Evolutionary conservation across 495 filamentous ascomycete genomes (phyloP).

Genomic region (Penicillium ucsense): DNA sequence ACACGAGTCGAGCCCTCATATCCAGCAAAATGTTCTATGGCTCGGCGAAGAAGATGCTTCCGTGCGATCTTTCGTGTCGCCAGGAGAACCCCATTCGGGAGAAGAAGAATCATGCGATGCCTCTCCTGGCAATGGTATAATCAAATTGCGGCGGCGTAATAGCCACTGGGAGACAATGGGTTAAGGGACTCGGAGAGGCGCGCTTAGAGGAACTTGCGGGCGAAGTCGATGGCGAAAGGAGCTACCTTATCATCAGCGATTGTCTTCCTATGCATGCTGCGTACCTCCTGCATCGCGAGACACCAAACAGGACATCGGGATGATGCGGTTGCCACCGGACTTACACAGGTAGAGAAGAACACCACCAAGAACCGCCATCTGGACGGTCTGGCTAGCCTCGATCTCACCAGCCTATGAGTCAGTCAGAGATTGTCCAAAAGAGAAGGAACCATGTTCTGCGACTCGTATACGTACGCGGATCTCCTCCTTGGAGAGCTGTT

Average conservation of each 20-base stretch:
- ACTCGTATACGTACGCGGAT: slow-evolving; percentile 25
- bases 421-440: background rate
- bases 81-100: no score
- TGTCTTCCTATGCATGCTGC: no score
- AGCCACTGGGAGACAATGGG: background rate
- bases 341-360: slow-evolving; percentile 77
- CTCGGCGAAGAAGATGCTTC: no score
- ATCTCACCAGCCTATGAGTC: slow-evolving; percentile 48
- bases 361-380: slow-evolving; percentile 50
- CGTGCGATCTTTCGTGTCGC: no score
- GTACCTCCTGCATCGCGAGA: no score
- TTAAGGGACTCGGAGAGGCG: background rate
- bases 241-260: slow-evolving; percentile 34
- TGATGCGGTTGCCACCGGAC: slow-evolving; percentile 14
- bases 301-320: no score
- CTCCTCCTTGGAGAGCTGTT: slow-evolving; percentile 40
- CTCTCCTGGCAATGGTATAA: no score
- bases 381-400: slow-evolving; percentile 58
- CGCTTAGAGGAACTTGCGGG: slow-evolving; percentile 61
- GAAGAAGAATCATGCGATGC: no score
- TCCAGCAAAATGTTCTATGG: no score
- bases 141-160: background rate
- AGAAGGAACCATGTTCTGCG: no score
- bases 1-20: no score
- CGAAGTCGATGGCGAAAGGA: slow-evolving; percentile 73